phyloP scores from a whole-genome alignment of 2,329 filamentous ascomycete genomes.

The Paecilomyces formosus region DNA sequence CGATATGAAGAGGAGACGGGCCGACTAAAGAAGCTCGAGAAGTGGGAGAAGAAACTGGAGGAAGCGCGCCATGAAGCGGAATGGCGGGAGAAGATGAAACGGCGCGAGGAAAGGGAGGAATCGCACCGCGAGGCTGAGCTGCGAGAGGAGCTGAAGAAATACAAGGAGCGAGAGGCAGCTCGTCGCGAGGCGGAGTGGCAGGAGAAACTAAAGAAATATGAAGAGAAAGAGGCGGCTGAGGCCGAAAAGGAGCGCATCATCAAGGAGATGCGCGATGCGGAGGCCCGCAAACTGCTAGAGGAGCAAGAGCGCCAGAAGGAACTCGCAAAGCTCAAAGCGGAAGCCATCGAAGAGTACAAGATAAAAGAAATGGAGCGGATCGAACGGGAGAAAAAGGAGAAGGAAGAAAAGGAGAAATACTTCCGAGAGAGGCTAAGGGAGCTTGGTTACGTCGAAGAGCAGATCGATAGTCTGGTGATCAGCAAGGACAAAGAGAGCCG shows the following conservation, averaged over 20 bases:
- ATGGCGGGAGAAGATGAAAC: constrained; percentile 9
- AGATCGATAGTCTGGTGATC: constrained; percentile 35
- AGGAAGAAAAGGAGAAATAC: constrained; percentile 45
- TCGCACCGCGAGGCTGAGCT: constrained; percentile 15
- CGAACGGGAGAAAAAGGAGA: constrained; percentile 42
- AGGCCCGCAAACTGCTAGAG: constrained; percentile 32
- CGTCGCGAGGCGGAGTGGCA: constrained; percentile 14
- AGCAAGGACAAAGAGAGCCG: constrained; percentile 32
- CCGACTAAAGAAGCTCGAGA: constrained; percentile 28
- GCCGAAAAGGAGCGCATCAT: constrained; percentile 37
- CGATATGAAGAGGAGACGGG: constrained; percentile 33
- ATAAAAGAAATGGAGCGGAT: constrained; percentile 42
- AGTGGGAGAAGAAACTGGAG: constrained; percentile 34
- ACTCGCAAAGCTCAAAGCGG: constrained; percentile 39
- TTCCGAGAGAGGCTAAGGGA: constrained; percentile 34
- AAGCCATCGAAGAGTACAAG: constrained; percentile 48
- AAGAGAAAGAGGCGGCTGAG: constrained; percentile 30
- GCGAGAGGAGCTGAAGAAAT: constrained; percentile 21
- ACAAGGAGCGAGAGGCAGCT: constrained; percentile 22
- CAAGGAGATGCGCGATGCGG: constrained; percentile 34
- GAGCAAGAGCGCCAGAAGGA: constrained; percentile 21
- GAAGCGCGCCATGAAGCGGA: constrained; percentile 8
- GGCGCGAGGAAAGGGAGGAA: constrained; percentile 15
- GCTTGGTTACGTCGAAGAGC: constrained; percentile 33
- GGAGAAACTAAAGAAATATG: constrained; percentile 18